These are phyloP conservation scores for Microthlaspi erraticum DNA, from an alignment of 345 rosid species.

Conservation along the genomic window DNA sequence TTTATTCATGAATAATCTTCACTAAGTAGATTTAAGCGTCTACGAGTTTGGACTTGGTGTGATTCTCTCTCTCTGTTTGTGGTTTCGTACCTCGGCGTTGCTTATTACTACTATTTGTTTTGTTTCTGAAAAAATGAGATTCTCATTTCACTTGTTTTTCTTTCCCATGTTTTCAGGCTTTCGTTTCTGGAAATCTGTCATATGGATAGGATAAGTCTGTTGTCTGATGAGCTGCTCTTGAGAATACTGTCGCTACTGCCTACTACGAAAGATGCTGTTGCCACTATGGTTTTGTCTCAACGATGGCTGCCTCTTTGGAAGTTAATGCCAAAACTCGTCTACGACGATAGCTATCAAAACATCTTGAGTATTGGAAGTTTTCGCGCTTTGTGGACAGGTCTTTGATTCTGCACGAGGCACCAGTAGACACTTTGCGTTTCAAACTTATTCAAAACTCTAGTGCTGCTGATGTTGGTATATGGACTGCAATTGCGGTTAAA, in stretches of 20 bases:
- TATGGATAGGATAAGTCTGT: conserved; percentile 10
- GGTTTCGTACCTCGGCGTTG: too few relatives aligned
- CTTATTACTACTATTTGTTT: too few relatives aligned
- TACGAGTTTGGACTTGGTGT: too few relatives aligned
- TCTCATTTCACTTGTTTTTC: too few relatives aligned
- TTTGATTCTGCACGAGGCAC: conserved; percentile 18
- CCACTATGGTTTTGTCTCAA: conserved; percentile 31
- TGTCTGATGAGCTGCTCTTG: conserved; percentile 5
- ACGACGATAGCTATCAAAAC: not conserved
- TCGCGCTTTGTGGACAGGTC: conserved; percentile 14
- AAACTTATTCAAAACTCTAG: not conserved
- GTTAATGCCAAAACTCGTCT: conserved; percentile 2
- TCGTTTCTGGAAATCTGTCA: too few relatives aligned
- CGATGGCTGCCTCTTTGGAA: conserved; percentile 10
- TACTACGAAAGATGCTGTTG: not conserved
- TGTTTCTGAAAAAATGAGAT: too few relatives aligned
- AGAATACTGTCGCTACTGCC: conserved; percentile 11
- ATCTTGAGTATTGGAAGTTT: not conserved
- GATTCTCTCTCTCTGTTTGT: too few relatives aligned
- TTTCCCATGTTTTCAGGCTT: too few relatives aligned
- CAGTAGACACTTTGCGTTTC: conserved; percentile 13
- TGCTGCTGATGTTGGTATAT: not conserved
- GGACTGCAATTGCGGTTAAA: not conserved
- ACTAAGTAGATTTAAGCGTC: too few relatives aligned
- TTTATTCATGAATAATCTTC: too few relatives aligned